Evolutionary conservation across 2,329 filamentous ascomycete species (phyloP), one percentile per base, ranked within the genome.

Genomic region (Tolypocladium ovalisporum): DNA sequence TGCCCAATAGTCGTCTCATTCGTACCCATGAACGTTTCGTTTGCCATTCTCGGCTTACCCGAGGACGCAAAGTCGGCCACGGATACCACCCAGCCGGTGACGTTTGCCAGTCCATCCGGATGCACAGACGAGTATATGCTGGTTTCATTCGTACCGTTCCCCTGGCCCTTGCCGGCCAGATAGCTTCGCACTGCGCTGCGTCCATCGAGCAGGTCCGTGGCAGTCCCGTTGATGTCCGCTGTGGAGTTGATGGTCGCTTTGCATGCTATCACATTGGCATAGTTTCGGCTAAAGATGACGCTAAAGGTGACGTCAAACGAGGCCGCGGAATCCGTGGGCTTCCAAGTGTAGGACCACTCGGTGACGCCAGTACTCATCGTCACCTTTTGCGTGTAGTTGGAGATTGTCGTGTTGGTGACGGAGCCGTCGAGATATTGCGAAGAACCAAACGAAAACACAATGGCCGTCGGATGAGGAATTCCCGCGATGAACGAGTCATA

Each of bases 401-500:
- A 79, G 56, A 90, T 81, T 17, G 84, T 81, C 0, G 71, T 71
- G 36, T 76, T 78, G 52, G 82, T 75, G 2, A 86, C 83, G 0
- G 76, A 81, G 3, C 86, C 82, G 71, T 86, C 79, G 36, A 90
- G 73, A 53, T 81, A 76, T 29, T 75, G 75, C 57, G 79, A 74
- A 3, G 79, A 74, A 3, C 79, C 79, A 3, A 82, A 70, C 55
- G 83, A 77, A 22, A 88, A 73, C 39, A 84, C 52, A 17, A 65
- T 58, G 15, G 58, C 63, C 24, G 57, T 58, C 61, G 62, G 87
- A 66, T 89, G 86, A 8, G 87, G 87, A 19, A 90, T 78, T 29
- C 87, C 87, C 55, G 80, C 82, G 60, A 89, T 87, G 54, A 87
- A 84, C 62, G 82, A 87, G 64, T 90, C 87, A 58, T 81, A 58